These are phyloP conservation scores for Trichophyton simii DNA, from an alignment of 2,329 filamentous ascomycete species.

Conservation along the genomic window DNA sequence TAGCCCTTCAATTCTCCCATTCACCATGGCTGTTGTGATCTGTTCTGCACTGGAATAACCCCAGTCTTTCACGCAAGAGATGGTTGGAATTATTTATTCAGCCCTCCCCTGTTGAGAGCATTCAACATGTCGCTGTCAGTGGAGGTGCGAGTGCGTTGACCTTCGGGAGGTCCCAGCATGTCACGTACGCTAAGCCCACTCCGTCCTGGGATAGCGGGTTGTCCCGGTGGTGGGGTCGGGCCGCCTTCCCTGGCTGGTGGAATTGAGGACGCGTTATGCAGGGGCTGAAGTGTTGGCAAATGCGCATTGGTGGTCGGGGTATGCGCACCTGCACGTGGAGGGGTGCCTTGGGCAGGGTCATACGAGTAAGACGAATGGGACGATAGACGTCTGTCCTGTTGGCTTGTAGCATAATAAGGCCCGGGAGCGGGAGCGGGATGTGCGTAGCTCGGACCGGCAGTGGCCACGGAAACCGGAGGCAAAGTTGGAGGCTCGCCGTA, in stretches of 20 bases:
- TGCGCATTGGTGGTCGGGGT: conserved; percentile 17
- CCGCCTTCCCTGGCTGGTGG: conserved; percentile 19
- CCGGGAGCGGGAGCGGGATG: conserved; percentile 22
- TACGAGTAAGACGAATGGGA: conserved; percentile 35
- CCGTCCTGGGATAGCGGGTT: conserved; percentile 25
- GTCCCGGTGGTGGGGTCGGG: conserved; percentile 30
- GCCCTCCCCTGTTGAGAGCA: conserved; percentile 32
- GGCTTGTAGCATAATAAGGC: conserved; percentile 27
- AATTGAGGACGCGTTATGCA: conserved; percentile 20
- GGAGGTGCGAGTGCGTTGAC: conserved; percentile 29
- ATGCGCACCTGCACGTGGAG: conserved; percentile 24
- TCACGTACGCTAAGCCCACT: conserved; percentile 38
- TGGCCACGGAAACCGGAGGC: conserved; percentile 35
- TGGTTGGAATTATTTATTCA: conserved; percentile 18
- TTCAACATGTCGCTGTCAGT: conserved; percentile 41
- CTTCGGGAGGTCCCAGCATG: conserved; percentile 34
- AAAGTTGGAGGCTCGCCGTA: conserved; percentile 37
- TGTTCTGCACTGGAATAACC: neutral
- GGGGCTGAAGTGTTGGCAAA: conserved; percentile 26
- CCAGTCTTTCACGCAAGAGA: neutral
- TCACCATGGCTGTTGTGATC: neutral
- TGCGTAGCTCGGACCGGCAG: conserved; percentile 32
- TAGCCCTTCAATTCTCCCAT: neutral
- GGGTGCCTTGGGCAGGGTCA: conserved; percentile 30
- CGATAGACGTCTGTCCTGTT: conserved; percentile 32